Percentiles rank a stretch among this genome's conserved stretches.
Evolutionary conservation across 257 asterid genomes (phyloP).

Genomic region (Solanum microdontum): DNA sequence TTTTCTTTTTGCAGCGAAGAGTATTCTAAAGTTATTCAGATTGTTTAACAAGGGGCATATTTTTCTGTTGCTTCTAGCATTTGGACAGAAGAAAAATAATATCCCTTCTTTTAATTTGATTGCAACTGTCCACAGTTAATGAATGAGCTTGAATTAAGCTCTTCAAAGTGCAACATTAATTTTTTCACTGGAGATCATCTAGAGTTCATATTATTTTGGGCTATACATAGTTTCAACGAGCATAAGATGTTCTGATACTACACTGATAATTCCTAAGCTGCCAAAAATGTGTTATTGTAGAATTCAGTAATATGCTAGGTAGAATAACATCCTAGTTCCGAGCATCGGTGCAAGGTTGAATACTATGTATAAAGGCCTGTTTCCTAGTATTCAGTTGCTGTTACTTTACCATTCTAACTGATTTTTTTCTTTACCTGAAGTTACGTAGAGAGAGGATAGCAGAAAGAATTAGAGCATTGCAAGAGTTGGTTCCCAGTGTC

Average conservation of each 20-base stretch:
- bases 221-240: background rate
- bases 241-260: background rate
- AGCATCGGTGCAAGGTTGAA: background rate
- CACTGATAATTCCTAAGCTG: background rate
- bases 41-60: background rate
- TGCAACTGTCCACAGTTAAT: background rate
- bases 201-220: background rate
- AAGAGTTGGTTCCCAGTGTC: slow-evolving; percentile 94
- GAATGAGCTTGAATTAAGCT: background rate
- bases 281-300: background rate
- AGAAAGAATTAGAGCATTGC: slow-evolving; percentile 93
- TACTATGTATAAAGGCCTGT: background rate
- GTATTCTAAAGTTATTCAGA: background rate
- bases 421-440: slow-evolving; percentile 22
- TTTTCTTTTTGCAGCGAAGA: background rate
- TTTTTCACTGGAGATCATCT: background rate
- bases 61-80: background rate
- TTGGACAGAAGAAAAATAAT: background rate
- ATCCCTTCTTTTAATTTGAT: background rate
- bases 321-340: background rate
- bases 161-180: background rate
- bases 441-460: slow-evolving; percentile 95
- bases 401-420: background rate
- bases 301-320: background rate
- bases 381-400: background rate